Conservation (phyloP, 2,329 filamentous ascomycete species). For the Bipolaris oryzae region DNA sequence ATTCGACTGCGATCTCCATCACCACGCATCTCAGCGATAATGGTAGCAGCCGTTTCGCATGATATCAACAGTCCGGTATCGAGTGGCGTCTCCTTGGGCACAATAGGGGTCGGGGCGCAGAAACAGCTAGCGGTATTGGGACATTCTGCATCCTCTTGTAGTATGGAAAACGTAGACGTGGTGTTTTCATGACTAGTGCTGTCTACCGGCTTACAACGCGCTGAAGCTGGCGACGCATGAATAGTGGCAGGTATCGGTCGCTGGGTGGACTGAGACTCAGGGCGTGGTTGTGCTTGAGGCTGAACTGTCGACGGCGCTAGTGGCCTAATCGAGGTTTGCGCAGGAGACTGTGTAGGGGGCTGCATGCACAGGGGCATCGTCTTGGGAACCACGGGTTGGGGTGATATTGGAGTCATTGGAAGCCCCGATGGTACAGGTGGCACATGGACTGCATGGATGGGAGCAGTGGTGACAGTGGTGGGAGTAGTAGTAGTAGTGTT, state of each 20-base stretch:
- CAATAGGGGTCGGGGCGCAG: constrained; percentile 23
- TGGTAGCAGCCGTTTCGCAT: constrained; percentile 35
- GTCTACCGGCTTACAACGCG: background rate
- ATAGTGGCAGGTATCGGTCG: background rate
- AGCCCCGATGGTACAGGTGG: background rate
- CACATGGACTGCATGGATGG: background rate
- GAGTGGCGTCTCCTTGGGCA: background rate
- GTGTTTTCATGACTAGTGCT: background rate
- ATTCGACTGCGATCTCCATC: constrained; percentile 27
- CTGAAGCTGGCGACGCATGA: too few relatives aligned
- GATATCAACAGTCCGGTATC: constrained; percentile 28
- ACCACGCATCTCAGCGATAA: constrained; percentile 38
- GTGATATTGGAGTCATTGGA: background rate
- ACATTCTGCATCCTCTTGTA: constrained; percentile 18
- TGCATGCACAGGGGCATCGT: background rate
- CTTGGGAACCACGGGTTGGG: background rate
- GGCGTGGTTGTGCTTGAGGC: background rate
- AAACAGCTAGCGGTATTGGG: constrained; percentile 28
- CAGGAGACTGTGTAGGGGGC: background rate
- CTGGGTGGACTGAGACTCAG: background rate
- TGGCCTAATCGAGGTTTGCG: background rate
- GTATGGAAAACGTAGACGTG: constrained; percentile 1
- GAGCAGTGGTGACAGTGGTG: background rate
- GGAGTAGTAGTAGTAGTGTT: background rate
- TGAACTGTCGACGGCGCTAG: background rate